Evolutionary conservation across 2,329 filamentous ascomycete species (phyloP).

Genomic region (Penicillium sp.): DNA sequence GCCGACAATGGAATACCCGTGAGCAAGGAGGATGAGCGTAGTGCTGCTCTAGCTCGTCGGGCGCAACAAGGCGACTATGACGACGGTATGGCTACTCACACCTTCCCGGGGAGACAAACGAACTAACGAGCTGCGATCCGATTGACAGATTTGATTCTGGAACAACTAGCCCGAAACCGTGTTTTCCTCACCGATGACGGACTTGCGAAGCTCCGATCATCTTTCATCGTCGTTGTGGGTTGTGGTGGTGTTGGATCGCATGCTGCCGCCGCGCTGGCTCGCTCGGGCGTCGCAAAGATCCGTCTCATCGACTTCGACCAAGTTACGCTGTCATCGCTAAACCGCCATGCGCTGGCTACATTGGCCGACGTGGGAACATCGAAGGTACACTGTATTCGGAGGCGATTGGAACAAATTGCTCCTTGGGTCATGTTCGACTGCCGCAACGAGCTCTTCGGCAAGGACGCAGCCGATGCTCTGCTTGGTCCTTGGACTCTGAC

Average conservation of each 20-base stretch:
- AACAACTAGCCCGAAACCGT: constrained; percentile 90
- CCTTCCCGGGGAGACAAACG: background rate
- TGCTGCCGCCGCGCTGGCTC: constrained; percentile 79
- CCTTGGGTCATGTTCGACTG: constrained; percentile 93
- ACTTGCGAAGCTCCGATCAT: constrained; percentile 74
- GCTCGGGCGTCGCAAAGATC: constrained; percentile 86
- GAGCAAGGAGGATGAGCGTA: constrained; percentile 61
- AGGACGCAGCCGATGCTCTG: constrained; percentile 66
- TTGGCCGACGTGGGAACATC: constrained; percentile 89
- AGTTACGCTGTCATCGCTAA: constrained; percentile 90
- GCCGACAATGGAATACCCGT: constrained; percentile 35
- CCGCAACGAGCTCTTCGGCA: constrained; percentile 80
- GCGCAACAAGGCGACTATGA: constrained; percentile 68
- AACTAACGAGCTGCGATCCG: constrained; percentile 1
- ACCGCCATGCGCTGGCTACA: constrained; percentile 94
- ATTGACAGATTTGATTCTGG: constrained; percentile 77
- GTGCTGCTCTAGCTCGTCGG: constrained; percentile 61
- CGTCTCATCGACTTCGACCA: constrained; percentile 97
- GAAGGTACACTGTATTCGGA: constrained; percentile 84
- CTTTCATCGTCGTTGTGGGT: constrained; percentile 88
- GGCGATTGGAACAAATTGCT: constrained; percentile 79
- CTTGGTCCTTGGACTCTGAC: constrained; percentile 67
- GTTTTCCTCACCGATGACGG: constrained; percentile 87
- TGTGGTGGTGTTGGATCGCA: constrained; percentile 96
- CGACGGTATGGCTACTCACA: constrained; percentile 50